phyloP scores from a whole-genome alignment of 2,329 filamentous ascomycete genomes.

The Penicillium nordicum region DNA sequence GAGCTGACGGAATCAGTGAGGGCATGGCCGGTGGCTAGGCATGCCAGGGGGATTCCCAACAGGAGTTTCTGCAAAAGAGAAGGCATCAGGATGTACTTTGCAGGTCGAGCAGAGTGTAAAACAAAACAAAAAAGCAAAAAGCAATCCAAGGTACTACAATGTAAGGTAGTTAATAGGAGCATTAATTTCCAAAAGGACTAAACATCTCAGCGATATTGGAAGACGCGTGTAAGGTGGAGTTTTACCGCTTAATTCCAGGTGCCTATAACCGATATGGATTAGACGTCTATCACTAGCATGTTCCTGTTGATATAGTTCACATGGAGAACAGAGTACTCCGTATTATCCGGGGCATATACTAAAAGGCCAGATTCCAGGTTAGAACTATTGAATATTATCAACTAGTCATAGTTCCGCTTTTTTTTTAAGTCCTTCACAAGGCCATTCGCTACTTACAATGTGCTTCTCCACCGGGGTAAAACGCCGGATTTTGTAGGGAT shows the following conservation, averaged over 20 bases:
- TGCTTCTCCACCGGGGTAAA: no score
- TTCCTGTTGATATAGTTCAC: neutral
- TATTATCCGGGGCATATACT: no score
- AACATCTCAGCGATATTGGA: neutral
- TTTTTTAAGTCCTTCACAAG: no score
- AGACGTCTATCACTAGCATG: neutral
- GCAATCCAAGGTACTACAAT: neutral
- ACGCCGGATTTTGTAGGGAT: no score
- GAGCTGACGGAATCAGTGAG: neutral
- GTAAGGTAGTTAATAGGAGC: neutral
- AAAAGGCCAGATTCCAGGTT: no score
- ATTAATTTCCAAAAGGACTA: neutral
- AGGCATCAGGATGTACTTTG: neutral
- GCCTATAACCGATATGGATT: neutral
- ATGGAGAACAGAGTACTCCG: neutral
- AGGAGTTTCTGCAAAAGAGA: neutral
- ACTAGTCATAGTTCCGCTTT: no score
- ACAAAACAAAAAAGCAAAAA: neutral
- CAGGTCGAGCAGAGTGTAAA: neutral
- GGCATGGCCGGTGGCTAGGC: neutral
- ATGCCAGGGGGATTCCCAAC: neutral
- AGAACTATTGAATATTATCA: no score
- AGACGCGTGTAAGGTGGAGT: neutral
- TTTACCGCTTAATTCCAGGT: neutral
- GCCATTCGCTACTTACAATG: no score